phyloP scores from a whole-genome alignment of 495 filamentous ascomycete genomes.

The Aspergillus wentii region DNA sequence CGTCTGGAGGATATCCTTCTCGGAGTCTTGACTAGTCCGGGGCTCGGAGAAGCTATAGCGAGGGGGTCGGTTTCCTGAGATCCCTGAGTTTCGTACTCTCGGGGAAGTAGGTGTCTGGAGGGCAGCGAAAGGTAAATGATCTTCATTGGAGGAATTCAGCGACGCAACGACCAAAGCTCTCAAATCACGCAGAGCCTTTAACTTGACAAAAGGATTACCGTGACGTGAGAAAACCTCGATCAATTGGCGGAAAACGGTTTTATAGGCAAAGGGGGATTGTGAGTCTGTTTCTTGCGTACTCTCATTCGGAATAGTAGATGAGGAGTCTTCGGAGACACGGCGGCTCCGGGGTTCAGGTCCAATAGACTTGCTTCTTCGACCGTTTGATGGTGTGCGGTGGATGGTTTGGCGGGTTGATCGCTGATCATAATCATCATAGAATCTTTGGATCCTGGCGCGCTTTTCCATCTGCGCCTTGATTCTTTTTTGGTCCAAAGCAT shows the following conservation, averaged over 20 bases:
- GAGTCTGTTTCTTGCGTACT: no score
- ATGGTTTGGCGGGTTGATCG: constrained; percentile 19
- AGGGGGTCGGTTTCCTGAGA: constrained; percentile 14
- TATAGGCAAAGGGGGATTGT: constrained; percentile 57
- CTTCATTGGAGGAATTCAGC: constrained; percentile 49
- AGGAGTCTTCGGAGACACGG: constrained; percentile 2
- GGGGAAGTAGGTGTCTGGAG: constrained; percentile 22
- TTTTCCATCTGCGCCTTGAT: constrained; percentile 70
- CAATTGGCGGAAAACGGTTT: constrained; percentile 70
- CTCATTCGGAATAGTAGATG: constrained; percentile 58
- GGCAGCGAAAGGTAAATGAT: constrained; percentile 21
- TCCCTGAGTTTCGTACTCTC: constrained; percentile 3
- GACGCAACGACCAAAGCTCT: constrained; percentile 77
- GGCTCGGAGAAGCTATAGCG: constrained; percentile 36
- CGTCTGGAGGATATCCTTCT: constrained; percentile 11
- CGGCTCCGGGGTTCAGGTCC: constrained; percentile 6
- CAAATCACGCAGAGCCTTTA: constrained; percentile 78
- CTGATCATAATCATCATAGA: constrained; percentile 37
- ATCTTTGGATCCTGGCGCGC: constrained; percentile 45
- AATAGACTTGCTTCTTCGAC: constrained; percentile 33
- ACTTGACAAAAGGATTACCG: constrained; percentile 81
- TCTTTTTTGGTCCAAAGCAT: constrained; percentile 68
- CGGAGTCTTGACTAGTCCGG: constrained; percentile 7
- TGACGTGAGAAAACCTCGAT: constrained; percentile 85
- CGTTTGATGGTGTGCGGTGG: constrained; percentile 17